A percentile compares a stretch with the other conserved stretches of the same genome.
Conservation (phyloP, 2,329 filamentous ascomycete genomes). For the Hymenoscyphus albidus region DNA sequence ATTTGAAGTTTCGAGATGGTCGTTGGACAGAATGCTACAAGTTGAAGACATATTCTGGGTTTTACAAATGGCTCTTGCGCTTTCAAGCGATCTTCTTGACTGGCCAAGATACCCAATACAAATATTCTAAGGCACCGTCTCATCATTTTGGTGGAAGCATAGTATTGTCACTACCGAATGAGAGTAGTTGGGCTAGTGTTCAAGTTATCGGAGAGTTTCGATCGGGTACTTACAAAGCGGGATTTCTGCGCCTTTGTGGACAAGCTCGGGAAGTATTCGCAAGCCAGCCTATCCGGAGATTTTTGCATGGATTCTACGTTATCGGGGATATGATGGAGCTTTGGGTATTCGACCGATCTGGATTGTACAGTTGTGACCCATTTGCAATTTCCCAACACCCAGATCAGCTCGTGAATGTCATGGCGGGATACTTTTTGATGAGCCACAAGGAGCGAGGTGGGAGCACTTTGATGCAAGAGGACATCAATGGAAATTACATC, state of each 20-base stretch:
- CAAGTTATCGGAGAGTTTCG: no score
- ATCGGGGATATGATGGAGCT: not conserved
- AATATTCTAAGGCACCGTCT: no score
- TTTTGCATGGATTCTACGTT: not conserved
- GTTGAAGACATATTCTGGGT: no score
- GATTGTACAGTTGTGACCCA: not conserved
- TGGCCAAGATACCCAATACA: no score
- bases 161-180: no score
- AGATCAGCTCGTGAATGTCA: not conserved
- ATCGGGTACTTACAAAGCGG: not conserved
- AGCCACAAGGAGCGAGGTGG: not conserved
- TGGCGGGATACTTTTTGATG: not conserved
- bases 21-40: no score
- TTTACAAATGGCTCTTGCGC: no score
- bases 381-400: not conserved
- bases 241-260: not conserved
- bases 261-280: not conserved
- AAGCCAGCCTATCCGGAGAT: not conserved
- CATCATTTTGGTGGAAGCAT: no score
- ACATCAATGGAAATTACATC: no score
- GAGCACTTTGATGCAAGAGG: not conserved
- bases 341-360: conserved; percentile 2
- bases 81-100: no score
- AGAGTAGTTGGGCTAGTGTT: no score
- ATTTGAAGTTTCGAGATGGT: no score